phyloP scores from a whole-genome alignment of 2,329 filamentous ascomycete species.

The Rhinocladiella mackenziei region DNA sequence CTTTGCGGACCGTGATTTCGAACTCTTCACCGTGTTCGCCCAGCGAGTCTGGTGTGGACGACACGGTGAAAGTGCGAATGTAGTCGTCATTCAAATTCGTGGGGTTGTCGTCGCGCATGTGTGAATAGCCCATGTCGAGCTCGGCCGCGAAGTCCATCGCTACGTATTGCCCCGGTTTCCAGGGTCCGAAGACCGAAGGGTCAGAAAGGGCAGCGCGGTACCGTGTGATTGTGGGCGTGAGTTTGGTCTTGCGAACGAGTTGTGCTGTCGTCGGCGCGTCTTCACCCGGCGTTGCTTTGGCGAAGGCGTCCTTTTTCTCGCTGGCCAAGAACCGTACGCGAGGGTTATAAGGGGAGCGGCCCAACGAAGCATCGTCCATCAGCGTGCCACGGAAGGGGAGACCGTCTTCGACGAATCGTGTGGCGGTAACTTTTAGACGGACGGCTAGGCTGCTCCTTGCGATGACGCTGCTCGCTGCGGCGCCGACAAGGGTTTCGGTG shows the following conservation, averaged over 20 bases:
- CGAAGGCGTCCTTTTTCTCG: slow-evolving; percentile 47
- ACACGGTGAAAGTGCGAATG: slow-evolving; percentile 77
- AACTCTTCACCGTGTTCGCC: slow-evolving; percentile 48
- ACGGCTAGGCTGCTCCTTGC: slow-evolving; percentile 70
- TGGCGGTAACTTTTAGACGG: slow-evolving; percentile 59
- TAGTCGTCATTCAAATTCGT: slow-evolving; percentile 79
- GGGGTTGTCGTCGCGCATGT: slow-evolving; percentile 81
- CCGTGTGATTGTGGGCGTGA: slow-evolving; percentile 65
- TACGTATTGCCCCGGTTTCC: slow-evolving; percentile 71
- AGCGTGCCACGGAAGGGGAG: slow-evolving; percentile 63
- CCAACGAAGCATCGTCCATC: slow-evolving; percentile 43
- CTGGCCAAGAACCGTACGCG: slow-evolving; percentile 59
- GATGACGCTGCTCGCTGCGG: slow-evolving; percentile 59
- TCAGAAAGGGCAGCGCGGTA: slow-evolving; percentile 56
- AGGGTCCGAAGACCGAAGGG: slow-evolving; percentile 40
- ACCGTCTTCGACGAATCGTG: slow-evolving; percentile 60
- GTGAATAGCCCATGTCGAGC: slow-evolving; percentile 68
- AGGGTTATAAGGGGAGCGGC: slow-evolving; percentile 72
- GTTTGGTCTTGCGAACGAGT: slow-evolving; percentile 54
- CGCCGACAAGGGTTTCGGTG: slow-evolving; percentile 62
- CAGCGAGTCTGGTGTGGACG: slow-evolving; percentile 50
- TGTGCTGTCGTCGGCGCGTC: slow-evolving; percentile 45
- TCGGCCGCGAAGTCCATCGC: slow-evolving; percentile 69
- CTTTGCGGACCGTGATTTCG: slow-evolving; percentile 67
- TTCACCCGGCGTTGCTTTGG: slow-evolving; percentile 13